Base-by-base conservation (phyloP, 2,329 filamentous ascomycete genomes). In the Scedosporium aurantiacum region DNA sequence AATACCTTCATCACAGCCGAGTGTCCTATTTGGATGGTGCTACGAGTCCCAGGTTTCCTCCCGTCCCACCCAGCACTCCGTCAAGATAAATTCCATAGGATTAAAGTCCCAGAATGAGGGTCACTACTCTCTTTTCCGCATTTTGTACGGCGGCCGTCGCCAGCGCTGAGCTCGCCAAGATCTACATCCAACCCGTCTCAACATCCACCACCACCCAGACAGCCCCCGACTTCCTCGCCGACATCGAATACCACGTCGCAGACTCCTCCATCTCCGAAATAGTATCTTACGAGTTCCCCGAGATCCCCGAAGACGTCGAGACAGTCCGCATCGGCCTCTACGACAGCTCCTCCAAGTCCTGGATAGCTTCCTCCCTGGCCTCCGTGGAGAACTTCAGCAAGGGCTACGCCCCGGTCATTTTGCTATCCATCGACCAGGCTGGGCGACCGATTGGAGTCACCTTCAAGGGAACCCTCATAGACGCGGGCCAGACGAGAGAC, bases 401-500 rank as follows among this genome's bases (percentile, higher is more conserved):
- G 72, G 84, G 84, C 5, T 86, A 82, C 69, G 75, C 79, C 64
- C 83, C 83, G 16, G 79, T 79, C 60, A 71, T 88, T 58, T 67
- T 83, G 27, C 69, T 87, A 12, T 78, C 76, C 2, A 73, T 86
- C 43, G 69, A 68, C 23, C 63, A 65, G 45, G 65, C 66, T 27
- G 78, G 77, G 6, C 70, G 72, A 6, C 72, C 82, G 2, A 67
- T 84, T 57, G 79, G 83, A 27, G 81, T 78, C 14, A 75, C 76
- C 40, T 70, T 79, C 56, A 80, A 79, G 69, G 82, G 83, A n/a
- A 78, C 83, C 21, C 70, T 70, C 66, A 82, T 87, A 62, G 84
- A 87, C 69, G 84, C 84, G 10, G 84, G 84, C 2, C 77, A 82
- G 66, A 87, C 84, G 67, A 77, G 84, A 65, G 83, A 87, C 69